Conservation (phyloP, 177 flowering plant species). For the Vitis hybrid region DNA sequence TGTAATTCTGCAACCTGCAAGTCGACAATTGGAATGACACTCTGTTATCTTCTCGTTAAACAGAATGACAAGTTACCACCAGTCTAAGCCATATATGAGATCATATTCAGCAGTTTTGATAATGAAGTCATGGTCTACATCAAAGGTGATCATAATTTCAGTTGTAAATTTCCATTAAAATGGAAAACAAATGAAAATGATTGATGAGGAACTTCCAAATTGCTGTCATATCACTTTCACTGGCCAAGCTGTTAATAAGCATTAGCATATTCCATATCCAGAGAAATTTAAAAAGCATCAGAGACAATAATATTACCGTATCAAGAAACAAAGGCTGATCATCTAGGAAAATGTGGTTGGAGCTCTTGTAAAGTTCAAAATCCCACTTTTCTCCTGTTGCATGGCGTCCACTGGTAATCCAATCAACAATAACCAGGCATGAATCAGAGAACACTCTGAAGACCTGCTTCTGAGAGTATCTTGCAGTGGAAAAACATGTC, state of each 20-base stretch:
- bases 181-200: no score
- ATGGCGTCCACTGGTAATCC: constrained; percentile 98
- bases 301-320: constrained; percentile 48
- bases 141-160: no score
- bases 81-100: no score
- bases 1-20: no score
- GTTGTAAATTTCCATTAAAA: no score
- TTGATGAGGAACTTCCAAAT: no score
- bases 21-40: no score
- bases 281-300: not conserved
- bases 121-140: no score
- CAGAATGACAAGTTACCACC: no score
- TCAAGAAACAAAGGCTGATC: constrained; percentile 85
- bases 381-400: constrained; percentile 96
- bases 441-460: constrained; percentile 68
- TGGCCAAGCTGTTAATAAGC: not conserved
- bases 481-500: constrained; percentile 90
- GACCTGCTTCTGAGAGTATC: constrained; percentile 81
- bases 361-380: constrained; percentile 74
- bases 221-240: no score
- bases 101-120: no score
- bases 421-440: constrained; percentile 85
- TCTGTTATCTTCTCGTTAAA: no score
- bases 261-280: not conserved
- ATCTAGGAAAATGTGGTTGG: constrained; percentile 62